Percentiles rank a stretch among this genome's conserved stretches.
Evolutionary conservation across 1,139 yeast species (phyloP).

Genomic region (Entelexis sorbosivorans): DNA sequence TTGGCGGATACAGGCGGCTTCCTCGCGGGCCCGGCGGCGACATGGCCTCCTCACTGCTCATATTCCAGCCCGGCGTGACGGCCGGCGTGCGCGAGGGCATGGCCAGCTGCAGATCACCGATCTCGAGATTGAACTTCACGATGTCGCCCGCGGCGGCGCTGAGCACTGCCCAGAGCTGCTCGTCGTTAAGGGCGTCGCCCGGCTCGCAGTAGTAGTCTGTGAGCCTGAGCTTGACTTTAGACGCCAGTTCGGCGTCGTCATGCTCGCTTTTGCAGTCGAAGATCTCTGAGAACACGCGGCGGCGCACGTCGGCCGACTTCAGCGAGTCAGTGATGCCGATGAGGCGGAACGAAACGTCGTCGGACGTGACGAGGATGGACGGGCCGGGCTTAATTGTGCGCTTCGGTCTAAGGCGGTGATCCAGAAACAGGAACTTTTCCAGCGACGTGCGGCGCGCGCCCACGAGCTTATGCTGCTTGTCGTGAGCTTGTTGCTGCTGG

Average conservation of each 20-base stretch:
- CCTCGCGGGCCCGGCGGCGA: constrained; percentile 13
- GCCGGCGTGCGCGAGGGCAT: constrained; percentile 3
- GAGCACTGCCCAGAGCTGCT: constrained; percentile 36
- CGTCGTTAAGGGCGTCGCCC: constrained; percentile 48
- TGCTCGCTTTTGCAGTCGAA: constrained; percentile 29
- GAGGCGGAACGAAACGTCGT: constrained; percentile 45
- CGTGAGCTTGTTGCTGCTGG: background rate
- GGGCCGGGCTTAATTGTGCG: constrained; percentile 21
- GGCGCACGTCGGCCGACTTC: constrained; percentile 31
- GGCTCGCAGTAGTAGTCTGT: constrained; percentile 59
- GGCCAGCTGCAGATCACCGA: constrained; percentile 6
- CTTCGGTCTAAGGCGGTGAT: constrained; percentile 21
- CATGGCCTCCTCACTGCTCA: constrained; percentile 18
- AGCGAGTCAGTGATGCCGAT: constrained; percentile 35
- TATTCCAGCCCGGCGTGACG: constrained; percentile 14
- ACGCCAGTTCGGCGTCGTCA: background rate
- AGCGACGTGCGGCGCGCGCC: constrained; percentile 22
- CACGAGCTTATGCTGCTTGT: constrained; percentile 8
- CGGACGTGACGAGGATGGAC: constrained; percentile 42
- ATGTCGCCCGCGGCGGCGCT: constrained; percentile 26
- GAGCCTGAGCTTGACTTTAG: constrained; percentile 37
- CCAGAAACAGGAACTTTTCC: constrained; percentile 23
- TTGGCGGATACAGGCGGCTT: constrained; percentile 19
- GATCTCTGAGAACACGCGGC: constrained; percentile 33
- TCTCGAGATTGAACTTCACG: constrained; percentile 26